phyloP scores from a whole-genome alignment of 192 early-diverging fungal genomes.

The Spizellomyces sp. region DNA sequence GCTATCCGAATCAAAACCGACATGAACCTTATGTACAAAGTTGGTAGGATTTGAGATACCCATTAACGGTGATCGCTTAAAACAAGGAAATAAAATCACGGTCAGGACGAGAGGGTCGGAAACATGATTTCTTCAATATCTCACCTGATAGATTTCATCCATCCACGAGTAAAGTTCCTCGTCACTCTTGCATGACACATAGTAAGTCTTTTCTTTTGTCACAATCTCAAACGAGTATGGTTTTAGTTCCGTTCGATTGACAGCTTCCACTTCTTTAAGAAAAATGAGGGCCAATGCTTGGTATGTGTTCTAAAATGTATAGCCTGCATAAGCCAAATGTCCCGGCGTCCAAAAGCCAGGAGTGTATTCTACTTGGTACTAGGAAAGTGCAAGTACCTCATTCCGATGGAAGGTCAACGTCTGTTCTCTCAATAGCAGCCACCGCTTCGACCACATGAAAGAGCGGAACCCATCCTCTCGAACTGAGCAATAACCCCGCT shows the following conservation, averaged over 20 bases:
- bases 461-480: conserved; percentile 90
- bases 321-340: background rate
- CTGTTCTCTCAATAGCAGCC: conserved; percentile 83
- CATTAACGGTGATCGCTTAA: conserved; percentile 68
- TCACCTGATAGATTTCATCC: conserved; percentile 92
- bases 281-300: conserved; percentile 89
- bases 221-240: conserved; percentile 92
- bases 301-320: conserved; percentile 65
- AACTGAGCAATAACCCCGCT: conserved; percentile 82
- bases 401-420: conserved; percentile 92
- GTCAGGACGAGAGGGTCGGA: background rate
- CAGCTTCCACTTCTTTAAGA: conserved; percentile 87
- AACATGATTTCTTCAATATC: background rate
- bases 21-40: conserved; percentile 85
- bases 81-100: background rate
- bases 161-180: conserved; percentile 98
- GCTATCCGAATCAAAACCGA: conserved; percentile 53
- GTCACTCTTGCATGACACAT: conserved; percentile 89
- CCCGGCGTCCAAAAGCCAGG: background rate
- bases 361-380: background rate
- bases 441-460: conserved; percentile 96
- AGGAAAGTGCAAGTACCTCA: conserved; percentile 64
- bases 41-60: conserved; percentile 83
- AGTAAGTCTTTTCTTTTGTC: conserved; percentile 93
- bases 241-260: conserved; percentile 87